Evolutionary conservation across 2,329 filamentous ascomycete genomes (phyloP), one percentile per base, ranked within the genome.

Genomic region (Colletotrichum sojae): DNA sequence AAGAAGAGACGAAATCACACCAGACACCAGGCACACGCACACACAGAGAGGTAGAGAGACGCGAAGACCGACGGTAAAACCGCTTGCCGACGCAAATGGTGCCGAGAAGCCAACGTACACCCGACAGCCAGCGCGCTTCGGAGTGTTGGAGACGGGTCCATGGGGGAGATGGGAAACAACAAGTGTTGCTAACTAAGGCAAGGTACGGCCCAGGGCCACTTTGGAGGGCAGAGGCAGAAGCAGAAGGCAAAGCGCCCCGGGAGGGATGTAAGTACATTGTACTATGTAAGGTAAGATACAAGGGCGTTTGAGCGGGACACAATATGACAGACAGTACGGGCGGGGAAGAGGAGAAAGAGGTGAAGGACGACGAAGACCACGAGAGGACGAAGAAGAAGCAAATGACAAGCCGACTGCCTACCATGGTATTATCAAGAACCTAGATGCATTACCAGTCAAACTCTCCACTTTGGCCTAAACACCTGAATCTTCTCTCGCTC

Each of bases 1-100:
- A 68, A 70, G 62, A 69, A 60, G 67, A 67, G 67, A 69, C 55
- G 67, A 69, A 69, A 67, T 51, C 27, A 45, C 15, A 45, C 56
- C 43, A 59, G 45, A 49, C 48, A 52, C 49, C 49, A 52, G 25
- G 31, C 31, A 36, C 31, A 36, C 31, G 31, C 31, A 36, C 31
- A 40, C 36, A 45, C 3, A 57, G 53, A 25, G 40, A 48, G 40
- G 27, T 6, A 16, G 49, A 65, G 55, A 45, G 57, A 58, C 45
- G 57, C 39, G 64, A 68, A 57, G 54, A 49, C 67, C 67, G 64
- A 56, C 55, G 55, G 62, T 36, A 60, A 46, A 48, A 63, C 56
- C 62, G 62, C 31, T 27, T 55, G 63, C 66, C 61, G 65, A 69
- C 22, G 55, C 62, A 40, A 53, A 55, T 43, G 55, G 36, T 22